phyloP scores from a whole-genome alignment of 2,329 filamentous ascomycete species.

The Penicillium sp. region DNA sequence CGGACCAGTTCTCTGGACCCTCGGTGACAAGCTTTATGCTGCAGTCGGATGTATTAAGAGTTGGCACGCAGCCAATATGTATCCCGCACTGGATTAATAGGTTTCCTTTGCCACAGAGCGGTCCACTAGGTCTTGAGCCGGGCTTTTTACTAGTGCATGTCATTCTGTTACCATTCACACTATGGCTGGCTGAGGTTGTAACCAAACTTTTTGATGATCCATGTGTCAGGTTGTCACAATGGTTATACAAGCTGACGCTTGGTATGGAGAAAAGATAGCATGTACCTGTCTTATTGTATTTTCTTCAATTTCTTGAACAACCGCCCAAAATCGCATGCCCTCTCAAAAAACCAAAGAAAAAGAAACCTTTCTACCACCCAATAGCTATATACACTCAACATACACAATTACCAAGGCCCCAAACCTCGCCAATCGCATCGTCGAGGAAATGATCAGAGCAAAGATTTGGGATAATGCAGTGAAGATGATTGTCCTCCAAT shows the following conservation, averaged over 20 bases:
- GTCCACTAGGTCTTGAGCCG: slow-evolving; percentile 59
- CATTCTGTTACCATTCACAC: slow-evolving; percentile 56
- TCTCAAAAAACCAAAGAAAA: too few species aligned
- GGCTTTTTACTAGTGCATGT: slow-evolving; percentile 59
- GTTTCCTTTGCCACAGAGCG: slow-evolving; percentile 53
- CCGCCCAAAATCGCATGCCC: too few species aligned
- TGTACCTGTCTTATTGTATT: too few species aligned
- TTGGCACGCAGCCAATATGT: slow-evolving; percentile 53
- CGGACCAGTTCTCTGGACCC: slow-evolving; percentile 55
- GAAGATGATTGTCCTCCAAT: too few species aligned
- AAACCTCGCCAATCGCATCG: too few species aligned
- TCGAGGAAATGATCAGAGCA: too few species aligned
- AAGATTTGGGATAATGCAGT: too few species aligned
- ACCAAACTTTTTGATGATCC: slow-evolving; percentile 58
- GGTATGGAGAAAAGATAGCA: not conserved
- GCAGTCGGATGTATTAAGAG: slow-evolving; percentile 45
- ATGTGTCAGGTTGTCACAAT: slow-evolving; percentile 54
- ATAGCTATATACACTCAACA: too few species aligned
- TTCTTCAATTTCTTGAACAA: too few species aligned
- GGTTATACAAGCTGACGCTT: slow-evolving; percentile 48
- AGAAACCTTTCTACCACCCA: too few species aligned
- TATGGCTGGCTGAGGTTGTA: slow-evolving; percentile 56
- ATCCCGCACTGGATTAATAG: slow-evolving; percentile 56
- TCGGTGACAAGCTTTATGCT: slow-evolving; percentile 62
- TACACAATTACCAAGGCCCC: too few species aligned